Evolutionary conservation across 257 asterid species (phyloP).

Genomic region (Agastache rugosa): DNA sequence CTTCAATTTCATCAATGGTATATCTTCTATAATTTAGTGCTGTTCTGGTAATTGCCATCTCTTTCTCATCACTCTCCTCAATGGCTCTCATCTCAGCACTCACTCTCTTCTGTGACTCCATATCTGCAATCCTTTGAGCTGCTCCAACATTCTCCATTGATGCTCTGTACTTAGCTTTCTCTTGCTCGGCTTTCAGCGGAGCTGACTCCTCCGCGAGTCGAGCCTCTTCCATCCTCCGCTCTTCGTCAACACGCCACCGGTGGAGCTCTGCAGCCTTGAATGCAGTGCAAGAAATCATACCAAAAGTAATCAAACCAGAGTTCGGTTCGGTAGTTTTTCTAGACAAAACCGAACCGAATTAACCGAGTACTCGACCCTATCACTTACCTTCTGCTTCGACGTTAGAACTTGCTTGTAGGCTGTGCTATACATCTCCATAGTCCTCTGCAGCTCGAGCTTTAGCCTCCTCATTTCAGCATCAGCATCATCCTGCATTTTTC

Average conservation of each 20-base stretch:
- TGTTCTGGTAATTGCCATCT: slow-evolving; percentile 2
- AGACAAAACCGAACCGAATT: background rate
- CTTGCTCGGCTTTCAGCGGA: slow-evolving; percentile 42
- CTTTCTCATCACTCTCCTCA: slow-evolving; percentile 45
- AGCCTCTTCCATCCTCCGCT: slow-evolving; percentile 62
- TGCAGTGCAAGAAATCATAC: background rate
- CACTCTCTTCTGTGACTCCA: slow-evolving; percentile 52
- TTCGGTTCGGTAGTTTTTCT: background rate
- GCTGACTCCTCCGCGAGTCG: slow-evolving; percentile 55
- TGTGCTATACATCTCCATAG: slow-evolving; percentile 83
- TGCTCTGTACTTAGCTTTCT: slow-evolving; percentile 43
- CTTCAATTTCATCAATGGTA: slow-evolving; percentile 80
- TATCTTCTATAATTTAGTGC: slow-evolving; percentile 63
- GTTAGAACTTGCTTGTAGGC: slow-evolving; percentile 80
- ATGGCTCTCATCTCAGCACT: slow-evolving; percentile 48
- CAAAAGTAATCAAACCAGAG: background rate
- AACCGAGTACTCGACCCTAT: background rate
- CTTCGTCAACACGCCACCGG: slow-evolving; percentile 81
- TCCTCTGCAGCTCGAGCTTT: slow-evolving; percentile 75
- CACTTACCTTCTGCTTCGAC: slow-evolving; percentile 73
- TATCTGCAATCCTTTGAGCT: slow-evolving; percentile 52
- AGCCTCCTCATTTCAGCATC: slow-evolving; percentile 90
- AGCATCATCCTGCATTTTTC: slow-evolving; percentile 63
- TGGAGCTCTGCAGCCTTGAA: slow-evolving; percentile 68
- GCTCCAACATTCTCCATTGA: slow-evolving; percentile 51